phyloP scores from a whole-genome alignment of 371 early-diverging fungal genomes.

The Choanephora cucurbitarum region DNA sequence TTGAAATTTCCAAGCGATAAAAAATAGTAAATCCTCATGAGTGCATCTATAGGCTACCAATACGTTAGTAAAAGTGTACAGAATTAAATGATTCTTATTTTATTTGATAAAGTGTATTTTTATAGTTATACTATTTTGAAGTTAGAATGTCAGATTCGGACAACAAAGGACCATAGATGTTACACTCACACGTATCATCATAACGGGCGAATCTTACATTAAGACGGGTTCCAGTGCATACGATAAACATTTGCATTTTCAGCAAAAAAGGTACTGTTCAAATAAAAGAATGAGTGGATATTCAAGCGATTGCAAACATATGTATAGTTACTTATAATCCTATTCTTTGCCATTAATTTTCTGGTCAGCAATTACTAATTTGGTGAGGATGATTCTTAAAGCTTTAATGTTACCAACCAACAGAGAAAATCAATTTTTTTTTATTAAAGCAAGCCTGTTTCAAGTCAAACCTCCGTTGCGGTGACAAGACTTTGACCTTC shows the following conservation, averaged over 20 bases:
- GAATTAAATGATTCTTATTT: not conserved
- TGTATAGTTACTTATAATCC: not conserved
- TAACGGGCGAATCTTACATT: slow-evolving; percentile 5
- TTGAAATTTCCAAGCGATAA: slow-evolving; percentile 6
- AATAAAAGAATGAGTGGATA: too few relatives aligned
- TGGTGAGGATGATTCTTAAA: slow-evolving; percentile 6
- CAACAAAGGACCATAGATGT: slow-evolving; percentile 6
- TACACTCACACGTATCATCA: slow-evolving; percentile 4
- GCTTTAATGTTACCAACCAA: slow-evolving; percentile 5
- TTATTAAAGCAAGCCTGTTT: not conserved
- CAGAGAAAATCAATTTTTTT: slow-evolving; percentile 7
- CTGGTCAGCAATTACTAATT: slow-evolving; percentile 4
- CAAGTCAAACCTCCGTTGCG: too few relatives aligned
- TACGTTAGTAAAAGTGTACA: not conserved
- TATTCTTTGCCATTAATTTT: slow-evolving; percentile 8
- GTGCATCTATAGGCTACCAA: slow-evolving; percentile 5
- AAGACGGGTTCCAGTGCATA: slow-evolving; percentile 4
- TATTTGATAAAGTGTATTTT: too few relatives aligned
- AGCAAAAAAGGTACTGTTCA: too few relatives aligned
- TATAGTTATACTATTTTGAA: too few relatives aligned
- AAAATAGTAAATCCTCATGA: slow-evolving; percentile 6
- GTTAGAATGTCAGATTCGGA: slow-evolving; percentile 6
- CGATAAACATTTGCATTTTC: not conserved
- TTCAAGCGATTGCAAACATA: too few relatives aligned
- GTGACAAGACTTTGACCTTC: too few relatives aligned